Base-by-base conservation (phyloP, 495 filamentous ascomycete species). In the Penicillium robsamsonii region DNA sequence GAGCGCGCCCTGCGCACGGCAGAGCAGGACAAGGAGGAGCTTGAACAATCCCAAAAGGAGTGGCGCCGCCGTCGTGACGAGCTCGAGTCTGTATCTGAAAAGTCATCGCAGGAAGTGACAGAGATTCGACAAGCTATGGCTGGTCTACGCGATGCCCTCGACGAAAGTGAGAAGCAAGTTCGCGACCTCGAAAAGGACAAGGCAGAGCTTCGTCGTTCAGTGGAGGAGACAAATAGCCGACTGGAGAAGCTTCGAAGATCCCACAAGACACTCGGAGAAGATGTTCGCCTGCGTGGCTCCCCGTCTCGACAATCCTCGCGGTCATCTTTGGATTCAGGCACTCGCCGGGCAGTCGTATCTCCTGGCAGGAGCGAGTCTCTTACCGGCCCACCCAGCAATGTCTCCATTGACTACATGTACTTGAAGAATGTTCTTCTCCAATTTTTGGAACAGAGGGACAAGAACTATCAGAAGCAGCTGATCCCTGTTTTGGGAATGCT, bases 371-470 rank as follows among this genome's bases (percentile, higher is more conserved):
- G 70, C 25, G 77, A 77, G 43, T 74, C 73, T 0, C 69, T 75
- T 4, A 70, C 69, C 33, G 72, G 63, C 17, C 58, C 57, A 22
- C 63, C 61, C 4, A 60, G 29, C 37, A 55, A 43, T 8, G 61
- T 64, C 1, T 60, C 71, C 42, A 79, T 86, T 50, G 89, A 98
- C 69, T 87, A 87, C 58, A 84, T 91, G 64, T 98, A 98, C 68
- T 69, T 98, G 56, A 97, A 97, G 78, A 97, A 95, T 31, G 91
- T 98, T 37, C 79, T 98, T 24, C 73, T 97, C 42, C 93, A 97
- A 70, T 97, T 98, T 63, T 70, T 98, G 67, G 92, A 97, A 77
- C 89, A 94, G 68, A 90, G 86, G 75, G 94, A 98, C 64, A 96
- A 92, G 75, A 91, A 84, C 68, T 82, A 91, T 56, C 88, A 96